Percentiles rank a stretch among this genome's conserved stretches.
Conservation (phyloP, 257 asterid genomes). For the Thymus quinquecostatus region DNA sequence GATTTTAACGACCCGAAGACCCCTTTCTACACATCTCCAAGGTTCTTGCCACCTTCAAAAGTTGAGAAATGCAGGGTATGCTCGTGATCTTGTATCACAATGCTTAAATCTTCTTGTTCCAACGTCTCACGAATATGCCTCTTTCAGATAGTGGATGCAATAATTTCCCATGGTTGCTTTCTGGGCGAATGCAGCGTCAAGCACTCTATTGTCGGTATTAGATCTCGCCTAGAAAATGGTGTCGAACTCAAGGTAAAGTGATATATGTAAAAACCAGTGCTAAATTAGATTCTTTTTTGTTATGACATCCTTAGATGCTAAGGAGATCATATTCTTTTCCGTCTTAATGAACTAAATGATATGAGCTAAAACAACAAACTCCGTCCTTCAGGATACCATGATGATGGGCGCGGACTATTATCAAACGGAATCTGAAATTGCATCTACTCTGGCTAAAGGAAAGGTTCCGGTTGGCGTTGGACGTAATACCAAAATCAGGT, state of each 20-base stretch:
- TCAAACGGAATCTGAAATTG: conserved; percentile 89
- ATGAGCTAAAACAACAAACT: not conserved
- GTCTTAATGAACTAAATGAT: not conserved
- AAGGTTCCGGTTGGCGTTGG: conserved; percentile 96
- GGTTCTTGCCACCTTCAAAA: conserved; percentile 92
- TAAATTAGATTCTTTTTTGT: not conserved
- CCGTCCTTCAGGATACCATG: conserved; percentile 76
- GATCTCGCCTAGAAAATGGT: conserved; percentile 88
- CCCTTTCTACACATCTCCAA: conserved; percentile 88
- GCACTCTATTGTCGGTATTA: conserved; percentile 84
- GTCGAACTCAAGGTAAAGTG: conserved; percentile 72
- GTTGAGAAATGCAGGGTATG: conserved; percentile 87
- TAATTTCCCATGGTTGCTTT: conserved; percentile 94
- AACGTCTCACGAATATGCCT: conserved; percentile 26
- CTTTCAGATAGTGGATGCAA: conserved; percentile 82
- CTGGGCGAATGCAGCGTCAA: conserved; percentile 70
- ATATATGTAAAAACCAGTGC: not conserved
- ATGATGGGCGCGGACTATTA: conserved; percentile 98
- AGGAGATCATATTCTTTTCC: not conserved
- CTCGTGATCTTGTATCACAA: conserved; percentile 15
- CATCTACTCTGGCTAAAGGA: conserved; percentile 71
- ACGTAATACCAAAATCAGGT: conserved; percentile 81
- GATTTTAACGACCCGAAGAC: conserved; percentile 83
- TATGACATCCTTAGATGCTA: not conserved
- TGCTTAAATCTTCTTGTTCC: conserved; percentile 6